A percentile compares a stretch with the other conserved stretches of the same genome.
phyloP scores from a whole-genome alignment of 768 basidiomycete species.

The Panaeolus papilionaceus region DNA sequence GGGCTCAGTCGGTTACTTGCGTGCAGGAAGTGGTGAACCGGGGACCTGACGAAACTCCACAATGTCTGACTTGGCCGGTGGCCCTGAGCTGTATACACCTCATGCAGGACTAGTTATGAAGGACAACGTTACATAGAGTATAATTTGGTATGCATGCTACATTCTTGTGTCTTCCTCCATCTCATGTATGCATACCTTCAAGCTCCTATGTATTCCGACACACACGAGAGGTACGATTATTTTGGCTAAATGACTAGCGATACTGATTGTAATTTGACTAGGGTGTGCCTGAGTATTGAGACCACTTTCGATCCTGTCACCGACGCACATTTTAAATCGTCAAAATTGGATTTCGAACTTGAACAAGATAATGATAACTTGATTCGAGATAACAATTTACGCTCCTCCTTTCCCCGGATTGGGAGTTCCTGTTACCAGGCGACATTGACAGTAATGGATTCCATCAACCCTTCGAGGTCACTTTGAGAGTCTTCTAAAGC shows the following conservation, averaged over 20 bases:
- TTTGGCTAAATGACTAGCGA: not conserved
- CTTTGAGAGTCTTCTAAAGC: not conserved
- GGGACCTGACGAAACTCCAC: too few relatives aligned
- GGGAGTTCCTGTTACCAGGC: conserved; percentile 2
- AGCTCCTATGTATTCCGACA: not conserved
- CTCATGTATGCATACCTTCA: too few relatives aligned
- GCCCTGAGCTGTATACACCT: not conserved
- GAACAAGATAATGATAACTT: not conserved
- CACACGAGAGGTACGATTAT: not conserved
- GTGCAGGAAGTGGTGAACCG: too few relatives aligned
- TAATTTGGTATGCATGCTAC: too few relatives aligned
- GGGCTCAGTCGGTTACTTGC: too few relatives aligned
- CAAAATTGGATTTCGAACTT: not conserved
- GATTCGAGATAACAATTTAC: not conserved
- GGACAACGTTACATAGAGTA: too few relatives aligned
- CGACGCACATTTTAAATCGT: not conserved
- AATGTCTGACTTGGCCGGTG: too few relatives aligned
- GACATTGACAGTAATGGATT: conserved; percentile 10
- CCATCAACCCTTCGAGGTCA: not conserved
- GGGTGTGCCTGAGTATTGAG: not conserved
- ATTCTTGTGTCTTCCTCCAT: too few relatives aligned
- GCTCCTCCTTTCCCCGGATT: not conserved
- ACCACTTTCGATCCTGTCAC: not conserved
- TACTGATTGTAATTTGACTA: not conserved
- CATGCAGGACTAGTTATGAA: too few relatives aligned